These are phyloP conservation scores for Fennellomyces sp. DNA, from an alignment of 371 early-diverging fungal genomes.

Conservation along the genomic window DNA sequence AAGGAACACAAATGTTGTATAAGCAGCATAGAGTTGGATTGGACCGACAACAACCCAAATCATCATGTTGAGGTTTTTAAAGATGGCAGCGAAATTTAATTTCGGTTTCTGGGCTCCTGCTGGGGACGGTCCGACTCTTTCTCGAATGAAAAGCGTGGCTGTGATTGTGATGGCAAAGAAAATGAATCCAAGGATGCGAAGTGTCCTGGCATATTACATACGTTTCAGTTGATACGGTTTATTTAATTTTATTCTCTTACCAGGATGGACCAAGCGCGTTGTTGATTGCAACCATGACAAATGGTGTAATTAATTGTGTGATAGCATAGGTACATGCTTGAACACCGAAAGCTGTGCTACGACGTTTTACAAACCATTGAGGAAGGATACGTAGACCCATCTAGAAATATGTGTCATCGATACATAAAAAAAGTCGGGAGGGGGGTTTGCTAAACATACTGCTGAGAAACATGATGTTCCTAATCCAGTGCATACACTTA, in stretches of 20 bases:
- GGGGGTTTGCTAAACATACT: too few species aligned
- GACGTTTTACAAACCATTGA: neutral
- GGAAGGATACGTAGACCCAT: neutral
- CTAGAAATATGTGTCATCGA: too few species aligned
- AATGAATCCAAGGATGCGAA: neutral
- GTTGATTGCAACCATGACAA: neutral
- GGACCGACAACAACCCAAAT: neutral
- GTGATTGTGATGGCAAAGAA: neutral
- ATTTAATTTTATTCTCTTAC: neutral
- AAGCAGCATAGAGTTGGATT: neutral
- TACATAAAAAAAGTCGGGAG: too few species aligned
- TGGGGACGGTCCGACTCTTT: neutral
- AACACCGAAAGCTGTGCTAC: neutral
- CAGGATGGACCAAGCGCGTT: neutral
- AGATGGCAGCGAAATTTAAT: neutral
- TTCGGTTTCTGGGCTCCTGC: neutral
- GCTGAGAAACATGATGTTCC: neutral
- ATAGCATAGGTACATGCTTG: neutral
- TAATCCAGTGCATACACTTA: neutral
- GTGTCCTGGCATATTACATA: neutral
- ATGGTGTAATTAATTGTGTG: neutral
- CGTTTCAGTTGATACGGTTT: neutral
- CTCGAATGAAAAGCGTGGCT: neutral
- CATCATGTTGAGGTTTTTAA: neutral
- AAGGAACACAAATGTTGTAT: neutral